Evolutionary conservation across 148 eudicot genomes (phyloP).

Genomic region (Rhododendron griersonianum): DNA sequence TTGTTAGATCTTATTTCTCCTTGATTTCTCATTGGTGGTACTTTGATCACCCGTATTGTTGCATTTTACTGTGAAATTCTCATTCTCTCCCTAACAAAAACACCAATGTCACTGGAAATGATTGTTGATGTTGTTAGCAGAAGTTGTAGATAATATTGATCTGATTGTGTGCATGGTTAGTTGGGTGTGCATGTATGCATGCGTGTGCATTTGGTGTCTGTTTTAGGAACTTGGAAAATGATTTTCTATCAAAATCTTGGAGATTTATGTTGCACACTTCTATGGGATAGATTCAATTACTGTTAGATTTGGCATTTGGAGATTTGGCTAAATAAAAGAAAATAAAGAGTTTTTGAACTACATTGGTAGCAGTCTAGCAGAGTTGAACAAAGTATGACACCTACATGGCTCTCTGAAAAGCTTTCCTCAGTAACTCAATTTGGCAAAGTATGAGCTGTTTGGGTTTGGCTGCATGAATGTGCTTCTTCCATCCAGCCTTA

Average conservation of each 20-base stretch:
- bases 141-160: neutral
- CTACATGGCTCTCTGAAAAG: neutral
- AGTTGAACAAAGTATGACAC: neutral
- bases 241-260: neutral
- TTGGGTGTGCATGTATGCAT: neutral
- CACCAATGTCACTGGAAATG: neutral
- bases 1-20: constrained; percentile 1
- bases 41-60: neutral
- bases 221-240: neutral
- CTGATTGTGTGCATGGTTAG: neutral
- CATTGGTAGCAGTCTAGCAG: neutral
- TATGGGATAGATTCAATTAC: neutral
- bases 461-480: neutral
- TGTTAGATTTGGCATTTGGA: neutral
- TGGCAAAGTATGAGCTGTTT: neutral
- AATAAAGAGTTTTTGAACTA: neutral
- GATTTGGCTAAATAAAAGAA: neutral
- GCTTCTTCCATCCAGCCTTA: neutral
- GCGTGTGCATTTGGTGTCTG: neutral
- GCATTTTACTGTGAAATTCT: neutral
- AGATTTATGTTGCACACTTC: neutral
- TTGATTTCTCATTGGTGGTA: neutral
- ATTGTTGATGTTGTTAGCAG: neutral
- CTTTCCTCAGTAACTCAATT: neutral
- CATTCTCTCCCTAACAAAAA: neutral